These are phyloP conservation scores for Fraxinus latifolia DNA, from an alignment of 305 asterid genomes.

Conservation along the genomic window DNA sequence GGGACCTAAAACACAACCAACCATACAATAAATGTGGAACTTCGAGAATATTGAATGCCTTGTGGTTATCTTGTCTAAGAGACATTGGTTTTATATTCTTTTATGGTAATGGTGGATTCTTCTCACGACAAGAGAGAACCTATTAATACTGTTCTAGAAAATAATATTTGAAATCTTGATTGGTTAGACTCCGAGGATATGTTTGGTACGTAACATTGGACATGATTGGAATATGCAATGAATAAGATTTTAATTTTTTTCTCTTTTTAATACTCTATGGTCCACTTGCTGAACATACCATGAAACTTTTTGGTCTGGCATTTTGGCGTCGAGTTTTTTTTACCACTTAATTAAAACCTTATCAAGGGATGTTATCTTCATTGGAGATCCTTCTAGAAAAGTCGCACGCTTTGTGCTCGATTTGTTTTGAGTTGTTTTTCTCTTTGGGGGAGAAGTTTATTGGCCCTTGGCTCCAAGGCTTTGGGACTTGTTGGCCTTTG, in stretches of 20 bases:
- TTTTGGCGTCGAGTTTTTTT: not conserved
- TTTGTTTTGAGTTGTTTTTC: not conserved
- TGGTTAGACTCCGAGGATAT: not conserved
- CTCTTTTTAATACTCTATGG: not conserved
- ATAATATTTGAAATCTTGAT: not conserved
- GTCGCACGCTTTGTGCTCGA: not conserved
- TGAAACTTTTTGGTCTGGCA: not conserved
- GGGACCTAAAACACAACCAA: not conserved
- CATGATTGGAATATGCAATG: not conserved
- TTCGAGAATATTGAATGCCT: not conserved
- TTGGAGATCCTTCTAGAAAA: not conserved
- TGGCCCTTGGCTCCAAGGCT: not conserved
- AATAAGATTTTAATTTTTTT: not conserved
- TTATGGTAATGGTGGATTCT: not conserved
- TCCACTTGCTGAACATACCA: not conserved
- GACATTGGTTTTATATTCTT: too few relatives aligned
- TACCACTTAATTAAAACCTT: not conserved
- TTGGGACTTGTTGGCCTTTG: not conserved
- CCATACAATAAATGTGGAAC: not conserved
- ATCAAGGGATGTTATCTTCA: not conserved
- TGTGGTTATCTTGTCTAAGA: not conserved
- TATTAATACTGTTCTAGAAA: not conserved
- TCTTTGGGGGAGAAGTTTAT: not conserved
- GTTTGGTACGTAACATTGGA: not conserved
- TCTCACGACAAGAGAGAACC: not conserved